A percentile compares a stretch with the other conserved stretches of the same genome.
Conservation (phyloP, 148 eudicot genomes). For the Drosera capensis region DNA sequence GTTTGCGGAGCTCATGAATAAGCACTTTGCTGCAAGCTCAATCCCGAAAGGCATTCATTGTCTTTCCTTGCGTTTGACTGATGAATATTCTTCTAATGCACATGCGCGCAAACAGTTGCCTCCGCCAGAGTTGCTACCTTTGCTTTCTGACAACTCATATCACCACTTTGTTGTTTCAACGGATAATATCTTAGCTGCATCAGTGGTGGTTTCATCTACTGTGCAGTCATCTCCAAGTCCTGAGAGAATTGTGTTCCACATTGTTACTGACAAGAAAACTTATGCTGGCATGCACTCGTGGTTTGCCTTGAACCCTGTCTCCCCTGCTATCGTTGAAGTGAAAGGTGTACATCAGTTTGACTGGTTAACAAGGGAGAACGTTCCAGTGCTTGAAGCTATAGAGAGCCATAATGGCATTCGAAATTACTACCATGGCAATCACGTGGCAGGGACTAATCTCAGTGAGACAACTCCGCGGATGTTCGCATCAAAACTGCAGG, state of each 20-base stretch:
- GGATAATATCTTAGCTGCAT: slow-evolving; percentile 91
- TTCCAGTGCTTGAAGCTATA: slow-evolving; percentile 96
- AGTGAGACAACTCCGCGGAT: slow-evolving; percentile 73
- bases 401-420: slow-evolving; percentile 76
- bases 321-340: slow-evolving; percentile 89
- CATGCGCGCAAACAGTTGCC: slow-evolving; percentile 95
- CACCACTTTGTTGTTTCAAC: slow-evolving; percentile 75
- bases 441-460: slow-evolving; percentile 73
- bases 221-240: slow-evolving; percentile 65
- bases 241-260: slow-evolving; percentile 81
- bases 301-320: slow-evolving; percentile 79
- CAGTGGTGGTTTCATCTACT: slow-evolving; percentile 84
- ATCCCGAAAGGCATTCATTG: slow-evolving; percentile 96
- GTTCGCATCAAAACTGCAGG: slow-evolving; percentile 88
- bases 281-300: slow-evolving; percentile 99
- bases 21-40: slow-evolving; percentile 94
- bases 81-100: slow-evolving; percentile 98
- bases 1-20: slow-evolving; percentile 91
- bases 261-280: slow-evolving; percentile 97
- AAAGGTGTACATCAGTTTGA: slow-evolving; percentile 99
- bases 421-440: slow-evolving; percentile 92
- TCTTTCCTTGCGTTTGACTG: slow-evolving; percentile 87
- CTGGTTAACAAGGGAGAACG: slow-evolving; percentile 95
- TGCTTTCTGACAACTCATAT: slow-evolving; percentile 76
- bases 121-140: slow-evolving; percentile 82